A percentile compares a stretch with the other conserved stretches of the same genome.
Evolutionary conservation across 345 rosid genomes (phyloP).

Genomic region (Dovyalis caffra): DNA sequence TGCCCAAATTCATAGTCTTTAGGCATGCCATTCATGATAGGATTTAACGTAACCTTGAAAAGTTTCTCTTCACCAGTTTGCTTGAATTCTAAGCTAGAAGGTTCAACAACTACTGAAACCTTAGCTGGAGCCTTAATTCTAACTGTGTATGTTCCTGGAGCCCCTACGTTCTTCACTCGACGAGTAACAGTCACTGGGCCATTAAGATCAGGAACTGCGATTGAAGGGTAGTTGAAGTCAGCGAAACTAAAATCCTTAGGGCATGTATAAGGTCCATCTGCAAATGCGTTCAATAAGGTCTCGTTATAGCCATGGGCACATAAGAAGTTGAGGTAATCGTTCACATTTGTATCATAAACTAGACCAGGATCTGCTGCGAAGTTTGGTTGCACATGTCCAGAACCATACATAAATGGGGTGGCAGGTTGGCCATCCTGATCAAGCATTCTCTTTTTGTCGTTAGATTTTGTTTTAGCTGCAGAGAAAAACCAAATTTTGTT

Average conservation of each 20-base stretch:
- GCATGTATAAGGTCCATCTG: constrained; percentile 25
- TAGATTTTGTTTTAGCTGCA: constrained; percentile 33
- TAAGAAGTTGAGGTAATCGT: constrained; percentile 45
- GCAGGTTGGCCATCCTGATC: constrained; percentile 30
- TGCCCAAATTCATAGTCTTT: constrained; percentile 34
- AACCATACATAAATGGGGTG: constrained; percentile 45
- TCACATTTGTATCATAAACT: constrained; percentile 31
- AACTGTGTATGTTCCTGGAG: constrained; percentile 33
- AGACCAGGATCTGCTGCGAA: constrained; percentile 52
- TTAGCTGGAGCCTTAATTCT: constrained; percentile 28
- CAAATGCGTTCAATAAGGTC: constrained; percentile 15
- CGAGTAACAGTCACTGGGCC: constrained; percentile 20
- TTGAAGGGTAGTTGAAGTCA: constrained; percentile 57
- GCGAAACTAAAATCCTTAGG: constrained; percentile 17
- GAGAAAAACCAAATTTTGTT: neutral
- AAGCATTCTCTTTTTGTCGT: constrained; percentile 12
- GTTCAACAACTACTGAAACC: constrained; percentile 29
- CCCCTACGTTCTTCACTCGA: constrained; percentile 46
- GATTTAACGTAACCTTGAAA: constrained; percentile 31
- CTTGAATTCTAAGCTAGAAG: constrained; percentile 30
- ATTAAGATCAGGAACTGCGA: constrained; percentile 31
- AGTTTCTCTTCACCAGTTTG: constrained; percentile 38
- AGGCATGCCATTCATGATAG: neutral
- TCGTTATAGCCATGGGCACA: constrained; percentile 40
- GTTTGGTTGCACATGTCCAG: constrained; percentile 51